These are phyloP conservation scores for Colletotrichum noveboracense DNA, from an alignment of 2,329 filamentous ascomycete species.

Conservation along the genomic window DNA sequence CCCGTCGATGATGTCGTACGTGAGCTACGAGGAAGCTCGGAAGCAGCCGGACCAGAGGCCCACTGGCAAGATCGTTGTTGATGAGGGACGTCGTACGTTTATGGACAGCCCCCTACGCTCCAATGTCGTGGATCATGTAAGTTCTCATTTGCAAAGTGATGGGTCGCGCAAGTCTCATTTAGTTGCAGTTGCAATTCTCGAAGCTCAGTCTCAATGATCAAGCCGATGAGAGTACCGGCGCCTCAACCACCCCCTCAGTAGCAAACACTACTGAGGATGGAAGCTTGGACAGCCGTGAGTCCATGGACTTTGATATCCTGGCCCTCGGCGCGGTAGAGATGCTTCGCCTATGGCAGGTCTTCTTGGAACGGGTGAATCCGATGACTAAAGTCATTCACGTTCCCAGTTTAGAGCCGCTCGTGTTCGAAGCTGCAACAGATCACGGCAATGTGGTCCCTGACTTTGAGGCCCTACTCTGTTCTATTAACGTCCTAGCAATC, in stretches of 20 bases:
- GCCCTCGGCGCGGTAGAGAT: background rate
- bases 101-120: conserved; percentile 61
- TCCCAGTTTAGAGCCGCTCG: conserved; percentile 52
- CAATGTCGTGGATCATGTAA: conserved; percentile 61
- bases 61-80: conserved; percentile 55
- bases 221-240: background rate
- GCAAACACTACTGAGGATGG: background rate
- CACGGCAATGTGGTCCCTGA: conserved; percentile 13
- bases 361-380: conserved; percentile 76
- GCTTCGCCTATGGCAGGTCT: conserved; percentile 76
- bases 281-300: background rate
- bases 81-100: conserved; percentile 59
- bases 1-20: background rate
- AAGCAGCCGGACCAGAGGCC: background rate
- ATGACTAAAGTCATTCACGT: conserved; percentile 75
- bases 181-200: background rate
- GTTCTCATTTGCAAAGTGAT: conserved; percentile 18
- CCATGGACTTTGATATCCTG: conserved; percentile 8
- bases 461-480: conserved; percentile 66
- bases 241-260: background rate
- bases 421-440: conserved; percentile 34
- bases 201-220: background rate
- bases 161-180: background rate
- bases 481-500: conserved; percentile 64
- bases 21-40: conserved; percentile 13